phyloP scores from a whole-genome alignment of 495 filamentous ascomycete genomes.

The Aspergillus haitiensis region DNA sequence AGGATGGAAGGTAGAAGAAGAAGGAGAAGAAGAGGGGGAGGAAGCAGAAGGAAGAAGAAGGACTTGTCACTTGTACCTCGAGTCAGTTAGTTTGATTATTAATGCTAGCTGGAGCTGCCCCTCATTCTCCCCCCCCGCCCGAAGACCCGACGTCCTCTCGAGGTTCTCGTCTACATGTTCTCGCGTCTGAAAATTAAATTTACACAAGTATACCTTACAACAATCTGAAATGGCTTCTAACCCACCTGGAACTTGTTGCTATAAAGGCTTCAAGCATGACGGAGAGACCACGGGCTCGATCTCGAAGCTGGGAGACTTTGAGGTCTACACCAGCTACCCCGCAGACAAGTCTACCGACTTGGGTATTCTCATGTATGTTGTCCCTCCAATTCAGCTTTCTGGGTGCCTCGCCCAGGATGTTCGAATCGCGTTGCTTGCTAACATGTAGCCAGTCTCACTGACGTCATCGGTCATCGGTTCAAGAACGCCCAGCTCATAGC shows the following conservation, averaged over 20 bases:
- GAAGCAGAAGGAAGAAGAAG: no score
- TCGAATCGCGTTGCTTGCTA: no score
- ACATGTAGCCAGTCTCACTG: constrained; percentile 21
- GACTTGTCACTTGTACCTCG: no score
- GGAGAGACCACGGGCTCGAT: constrained; percentile 28
- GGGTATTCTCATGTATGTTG: constrained; percentile 27
- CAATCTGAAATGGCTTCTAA: constrained; percentile 5
- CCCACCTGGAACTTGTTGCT: constrained; percentile 12
- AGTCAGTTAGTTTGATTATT: no score
- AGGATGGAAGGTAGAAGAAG: no score
- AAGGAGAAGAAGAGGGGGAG: no score
- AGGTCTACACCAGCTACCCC: constrained; percentile 32
- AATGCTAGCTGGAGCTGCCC: no score
- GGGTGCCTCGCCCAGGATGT: no score
- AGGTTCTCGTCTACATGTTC: no score
- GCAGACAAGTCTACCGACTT: constrained; percentile 28
- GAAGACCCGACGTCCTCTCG: no score
- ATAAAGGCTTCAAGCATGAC: constrained; percentile 23
- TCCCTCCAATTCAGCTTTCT: neutral
- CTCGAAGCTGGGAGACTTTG: constrained; percentile 23
- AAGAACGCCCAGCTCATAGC: constrained; percentile 47
- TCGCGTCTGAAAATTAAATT: neutral
- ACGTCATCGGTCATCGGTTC: constrained; percentile 32
- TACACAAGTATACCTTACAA: neutral
- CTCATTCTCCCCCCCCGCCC: no score